These are phyloP conservation scores for Daldinia vernicosa DNA, from an alignment of 495 filamentous ascomycete genomes.

Conservation along the genomic window DNA sequence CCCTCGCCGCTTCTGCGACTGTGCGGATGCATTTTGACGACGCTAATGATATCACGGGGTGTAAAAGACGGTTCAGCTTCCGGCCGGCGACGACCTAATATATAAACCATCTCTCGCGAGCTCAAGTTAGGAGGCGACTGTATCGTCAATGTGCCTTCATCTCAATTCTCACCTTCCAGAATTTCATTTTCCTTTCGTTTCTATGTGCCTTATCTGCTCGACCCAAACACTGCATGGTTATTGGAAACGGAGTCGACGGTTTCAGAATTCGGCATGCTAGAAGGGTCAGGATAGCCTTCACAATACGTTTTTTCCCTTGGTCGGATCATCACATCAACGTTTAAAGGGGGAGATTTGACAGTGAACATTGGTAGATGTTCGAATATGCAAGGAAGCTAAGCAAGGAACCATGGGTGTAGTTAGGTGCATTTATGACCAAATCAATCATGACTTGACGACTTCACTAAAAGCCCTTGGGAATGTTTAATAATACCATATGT, in stretches of 20 bases:
- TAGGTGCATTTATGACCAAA: constrained; percentile 48
- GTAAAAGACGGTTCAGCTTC: constrained; percentile 52
- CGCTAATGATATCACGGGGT: constrained; percentile 46
- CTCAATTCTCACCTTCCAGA: constrained; percentile 34
- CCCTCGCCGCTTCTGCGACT: constrained; percentile 38
- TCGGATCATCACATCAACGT: constrained; percentile 26
- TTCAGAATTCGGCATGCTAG: constrained; percentile 40
- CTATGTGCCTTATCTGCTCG: constrained; percentile 40
- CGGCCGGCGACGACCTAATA: constrained; percentile 59
- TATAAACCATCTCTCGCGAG: constrained; percentile 51
- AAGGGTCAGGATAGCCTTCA: constrained; percentile 33
- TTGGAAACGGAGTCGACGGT: constrained; percentile 42
- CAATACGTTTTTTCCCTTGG: constrained; percentile 33
- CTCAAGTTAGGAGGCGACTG: constrained; percentile 39
- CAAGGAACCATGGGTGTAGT: constrained; percentile 45
- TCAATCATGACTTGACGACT: constrained; percentile 49
- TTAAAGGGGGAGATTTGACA: constrained; percentile 23
- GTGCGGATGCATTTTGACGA: constrained; percentile 47
- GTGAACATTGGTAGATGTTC: constrained; percentile 38
- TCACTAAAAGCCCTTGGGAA: constrained; percentile 23
- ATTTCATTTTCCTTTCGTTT: constrained; percentile 34
- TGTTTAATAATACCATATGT: constrained; percentile 18
- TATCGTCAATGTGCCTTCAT: constrained; percentile 38
- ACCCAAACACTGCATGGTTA: constrained; percentile 39
- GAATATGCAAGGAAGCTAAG: constrained; percentile 36